A percentile compares a stretch with the other conserved stretches of the same genome.
Conservation (phyloP, 73 alveolate species). For the Loxodes magnus region DNA sequence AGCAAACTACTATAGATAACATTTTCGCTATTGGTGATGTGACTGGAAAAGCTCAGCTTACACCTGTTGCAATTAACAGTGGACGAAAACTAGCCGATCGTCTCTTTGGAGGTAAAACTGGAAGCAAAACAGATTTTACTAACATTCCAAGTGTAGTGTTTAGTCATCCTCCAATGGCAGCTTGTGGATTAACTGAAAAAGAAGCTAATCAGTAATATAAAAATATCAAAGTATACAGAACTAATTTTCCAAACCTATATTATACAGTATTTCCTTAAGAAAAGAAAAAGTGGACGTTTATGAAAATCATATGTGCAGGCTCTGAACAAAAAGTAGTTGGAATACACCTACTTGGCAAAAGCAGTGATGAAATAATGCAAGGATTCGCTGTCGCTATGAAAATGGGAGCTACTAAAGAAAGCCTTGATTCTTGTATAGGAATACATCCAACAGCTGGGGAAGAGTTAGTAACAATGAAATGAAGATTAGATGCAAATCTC, state of each 20-base stretch:
- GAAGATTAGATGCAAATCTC: no score
- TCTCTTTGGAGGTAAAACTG: conserved; percentile 46
- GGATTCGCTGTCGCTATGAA: conserved; percentile 81
- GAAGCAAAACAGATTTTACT: conserved; percentile 39
- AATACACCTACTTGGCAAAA: conserved; percentile 73
- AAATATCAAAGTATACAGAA: conserved; percentile 53
- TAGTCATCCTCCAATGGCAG: conserved; percentile 80
- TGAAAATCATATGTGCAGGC: conserved; percentile 51
- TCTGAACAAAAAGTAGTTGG: conserved; percentile 82
- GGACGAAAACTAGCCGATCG: conserved; percentile 83
- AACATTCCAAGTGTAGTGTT: conserved; percentile 72
- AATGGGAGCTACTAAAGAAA: conserved; percentile 87
- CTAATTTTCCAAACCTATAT: conserved; percentile 59
- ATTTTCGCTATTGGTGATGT: conserved; percentile 93
- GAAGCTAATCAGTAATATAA: conserved; percentile 54
- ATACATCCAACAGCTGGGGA: conserved; percentile 96
- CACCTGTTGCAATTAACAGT: conserved; percentile 85
- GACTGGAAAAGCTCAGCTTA: conserved; percentile 42
- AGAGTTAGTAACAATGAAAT: conserved; percentile 55
- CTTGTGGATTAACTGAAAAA: conserved; percentile 61
- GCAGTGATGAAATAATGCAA: conserved; percentile 91
- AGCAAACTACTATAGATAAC: conserved; percentile 61
- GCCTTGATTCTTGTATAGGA: conserved; percentile 80
- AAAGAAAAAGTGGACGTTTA: conserved; percentile 33
- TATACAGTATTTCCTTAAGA: conserved; percentile 49